Evolutionary conservation across 148 eudicot genomes (phyloP).

Genomic region (Spergularia bocconei): DNA sequence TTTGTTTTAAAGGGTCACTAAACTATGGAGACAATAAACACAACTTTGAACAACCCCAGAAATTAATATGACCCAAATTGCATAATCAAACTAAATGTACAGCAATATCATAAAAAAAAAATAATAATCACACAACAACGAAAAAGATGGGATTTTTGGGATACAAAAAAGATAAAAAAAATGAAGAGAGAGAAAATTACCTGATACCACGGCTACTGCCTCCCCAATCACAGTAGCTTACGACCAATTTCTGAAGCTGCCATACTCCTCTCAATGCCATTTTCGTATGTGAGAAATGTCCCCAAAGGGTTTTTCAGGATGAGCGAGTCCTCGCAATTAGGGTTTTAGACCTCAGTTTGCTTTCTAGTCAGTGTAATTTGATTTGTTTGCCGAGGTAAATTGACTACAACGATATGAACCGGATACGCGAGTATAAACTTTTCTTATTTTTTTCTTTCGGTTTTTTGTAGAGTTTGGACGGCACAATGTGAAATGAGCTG

Average conservation of each 20-base stretch:
- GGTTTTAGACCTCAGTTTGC: not conserved
- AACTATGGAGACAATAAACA: not conserved
- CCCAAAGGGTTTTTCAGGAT: not conserved
- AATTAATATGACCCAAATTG: not conserved
- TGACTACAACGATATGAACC: no score
- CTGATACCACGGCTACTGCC: conserved; percentile 60
- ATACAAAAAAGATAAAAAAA: not conserved
- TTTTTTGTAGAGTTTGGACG: no score
- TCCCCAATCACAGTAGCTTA: conserved; percentile 55
- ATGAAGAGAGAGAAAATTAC: conserved; percentile 14
- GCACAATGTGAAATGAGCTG: no score
- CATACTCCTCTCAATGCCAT: conserved; percentile 58
- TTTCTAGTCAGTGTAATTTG: no score
- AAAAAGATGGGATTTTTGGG: not conserved
- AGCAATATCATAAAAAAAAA: not conserved
- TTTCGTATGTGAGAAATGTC: not conserved
- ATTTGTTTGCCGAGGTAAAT: no score
- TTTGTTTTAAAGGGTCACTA: no score
- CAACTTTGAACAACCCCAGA: not conserved
- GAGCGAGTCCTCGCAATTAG: not conserved
- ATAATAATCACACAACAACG: not conserved
- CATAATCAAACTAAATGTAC: not conserved
- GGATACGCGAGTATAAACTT: no score
- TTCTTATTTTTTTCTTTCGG: no score
- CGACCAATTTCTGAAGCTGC: conserved; percentile 53